phyloP scores from a whole-genome alignment of 1,284 basidiomycete species.

The Salmacisia buchloeana region DNA sequence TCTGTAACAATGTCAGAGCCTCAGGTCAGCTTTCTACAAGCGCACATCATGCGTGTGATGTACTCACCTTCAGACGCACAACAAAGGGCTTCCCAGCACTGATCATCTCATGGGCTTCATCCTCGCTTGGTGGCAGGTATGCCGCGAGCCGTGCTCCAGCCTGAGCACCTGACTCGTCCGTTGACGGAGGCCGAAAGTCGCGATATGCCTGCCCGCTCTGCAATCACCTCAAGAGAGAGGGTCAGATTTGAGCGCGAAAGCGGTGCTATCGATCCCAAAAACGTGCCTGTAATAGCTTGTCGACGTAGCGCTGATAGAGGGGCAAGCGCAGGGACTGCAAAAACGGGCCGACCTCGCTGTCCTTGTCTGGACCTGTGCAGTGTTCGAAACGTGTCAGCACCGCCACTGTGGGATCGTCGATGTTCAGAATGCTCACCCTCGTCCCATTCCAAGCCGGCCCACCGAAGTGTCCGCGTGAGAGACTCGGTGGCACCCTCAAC shows the following conservation, averaged over 20 bases:
- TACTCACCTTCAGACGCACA: constrained; percentile 75
- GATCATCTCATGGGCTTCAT: constrained; percentile 71
- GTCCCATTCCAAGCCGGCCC: constrained; percentile 91
- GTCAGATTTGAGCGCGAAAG: neutral
- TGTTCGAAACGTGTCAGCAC: constrained; percentile 78
- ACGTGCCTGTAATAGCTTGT: constrained; percentile 68
- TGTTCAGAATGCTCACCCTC: constrained; percentile 62
- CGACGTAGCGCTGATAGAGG: constrained; percentile 70
- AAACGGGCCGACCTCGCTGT: constrained; percentile 32
- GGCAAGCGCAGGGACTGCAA: constrained; percentile 77
- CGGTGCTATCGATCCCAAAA: constrained; percentile 26
- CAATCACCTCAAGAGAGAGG: neutral
- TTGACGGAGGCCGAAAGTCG: constrained; percentile 75
- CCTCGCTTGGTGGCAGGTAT: constrained; percentile 68
- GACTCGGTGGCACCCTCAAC: constrained; percentile 79
- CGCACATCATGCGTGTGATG: neutral
- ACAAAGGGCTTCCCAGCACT: constrained; percentile 70
- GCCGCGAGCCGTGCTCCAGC: constrained; percentile 62
- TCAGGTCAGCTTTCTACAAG: constrained; percentile 50
- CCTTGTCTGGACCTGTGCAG: constrained; percentile 14
- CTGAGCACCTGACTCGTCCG: neutral
- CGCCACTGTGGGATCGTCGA: constrained; percentile 65
- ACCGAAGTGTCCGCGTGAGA: constrained; percentile 69
- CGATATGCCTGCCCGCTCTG: constrained; percentile 83
- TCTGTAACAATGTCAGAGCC: constrained; percentile 54